These are phyloP conservation scores for Solanum rostratum DNA, from an alignment of 257 asterid genomes.

Conservation along the genomic window DNA sequence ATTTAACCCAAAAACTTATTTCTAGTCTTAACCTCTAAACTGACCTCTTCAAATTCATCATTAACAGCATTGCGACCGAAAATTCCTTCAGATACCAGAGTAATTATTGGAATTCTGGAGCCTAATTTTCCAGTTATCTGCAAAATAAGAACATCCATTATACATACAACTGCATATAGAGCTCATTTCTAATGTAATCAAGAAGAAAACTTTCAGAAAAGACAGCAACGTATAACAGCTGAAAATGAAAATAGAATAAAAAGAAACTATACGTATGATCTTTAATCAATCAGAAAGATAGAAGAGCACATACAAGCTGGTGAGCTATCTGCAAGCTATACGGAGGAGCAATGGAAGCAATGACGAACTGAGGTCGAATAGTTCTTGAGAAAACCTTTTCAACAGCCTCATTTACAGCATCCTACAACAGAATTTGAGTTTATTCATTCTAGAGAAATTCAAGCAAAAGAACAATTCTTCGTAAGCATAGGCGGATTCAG, in stretches of 20 bases:
- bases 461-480: not conserved
- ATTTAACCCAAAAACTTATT: not conserved
- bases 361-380: slow-evolving; percentile 68
- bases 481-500: not conserved
- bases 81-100: slow-evolving; percentile 47
- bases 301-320: slow-evolving; percentile 26
- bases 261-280: not conserved
- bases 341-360: slow-evolving; percentile 57
- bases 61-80: slow-evolving; percentile 50
- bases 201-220: not conserved
- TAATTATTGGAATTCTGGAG: slow-evolving; percentile 37
- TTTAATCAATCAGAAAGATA: not conserved
- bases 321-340: slow-evolving; percentile 32
- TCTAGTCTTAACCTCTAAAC: not conserved
- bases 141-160: slow-evolving; percentile 5
- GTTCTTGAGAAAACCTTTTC: slow-evolving; percentile 61
- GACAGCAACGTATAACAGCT: not conserved
- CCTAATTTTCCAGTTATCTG: slow-evolving; percentile 51
- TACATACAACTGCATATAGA: not conserved
- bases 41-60: slow-evolving; percentile 54
- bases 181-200: not conserved
- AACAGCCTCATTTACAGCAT: slow-evolving; percentile 62
- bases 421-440: slow-evolving; percentile 14
- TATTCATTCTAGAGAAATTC: not conserved
- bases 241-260: not conserved